Percentiles rank a stretch among this genome's conserved stretches.
Evolutionary conservation across 768 basidiomycete genomes (phyloP).

Genomic region (Termitomyces sp.): DNA sequence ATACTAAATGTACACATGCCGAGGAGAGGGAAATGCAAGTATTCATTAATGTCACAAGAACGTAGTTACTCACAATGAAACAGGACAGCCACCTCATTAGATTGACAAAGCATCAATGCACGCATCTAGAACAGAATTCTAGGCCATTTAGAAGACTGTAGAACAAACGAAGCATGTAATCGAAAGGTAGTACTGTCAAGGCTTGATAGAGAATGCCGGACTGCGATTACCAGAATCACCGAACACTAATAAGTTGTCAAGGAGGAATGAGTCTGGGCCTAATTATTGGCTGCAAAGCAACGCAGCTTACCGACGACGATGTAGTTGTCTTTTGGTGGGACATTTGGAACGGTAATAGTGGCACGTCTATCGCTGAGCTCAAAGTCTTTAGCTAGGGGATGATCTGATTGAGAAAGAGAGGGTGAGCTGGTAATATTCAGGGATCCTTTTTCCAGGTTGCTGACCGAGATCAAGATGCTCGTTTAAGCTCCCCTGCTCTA

Average conservation of each 20-base stretch:
- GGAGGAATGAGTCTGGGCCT: constrained; percentile 3
- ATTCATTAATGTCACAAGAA: background rate
- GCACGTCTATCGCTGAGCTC: constrained; percentile 40
- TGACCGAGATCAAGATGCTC: constrained; percentile 48
- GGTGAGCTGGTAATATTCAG: constrained; percentile 2
- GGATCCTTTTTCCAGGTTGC: constrained; percentile 9
- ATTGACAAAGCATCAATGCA: background rate
- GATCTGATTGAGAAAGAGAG: constrained; percentile 27
- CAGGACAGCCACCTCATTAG: background rate
- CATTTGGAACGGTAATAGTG: constrained; percentile 40
- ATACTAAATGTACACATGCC: background rate
- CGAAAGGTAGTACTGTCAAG: constrained; percentile 5
- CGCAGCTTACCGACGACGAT: constrained; percentile 47
- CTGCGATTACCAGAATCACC: constrained; percentile 59
- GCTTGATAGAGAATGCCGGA: constrained; percentile 43
- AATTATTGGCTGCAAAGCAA: background rate
- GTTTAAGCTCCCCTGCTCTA: constrained; percentile 31
- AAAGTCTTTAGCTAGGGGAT: constrained; percentile 49
- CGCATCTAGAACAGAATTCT: background rate
- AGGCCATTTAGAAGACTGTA: background rate
- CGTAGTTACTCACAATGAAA: background rate
- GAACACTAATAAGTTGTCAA: constrained; percentile 32
- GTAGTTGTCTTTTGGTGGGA: constrained; percentile 35
- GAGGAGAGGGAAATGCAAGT: background rate
- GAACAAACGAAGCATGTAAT: constrained; percentile 1